Evolutionary conservation across 2,329 filamentous ascomycete genomes (phyloP).

Genomic region (Gyromitra esculenta): DNA sequence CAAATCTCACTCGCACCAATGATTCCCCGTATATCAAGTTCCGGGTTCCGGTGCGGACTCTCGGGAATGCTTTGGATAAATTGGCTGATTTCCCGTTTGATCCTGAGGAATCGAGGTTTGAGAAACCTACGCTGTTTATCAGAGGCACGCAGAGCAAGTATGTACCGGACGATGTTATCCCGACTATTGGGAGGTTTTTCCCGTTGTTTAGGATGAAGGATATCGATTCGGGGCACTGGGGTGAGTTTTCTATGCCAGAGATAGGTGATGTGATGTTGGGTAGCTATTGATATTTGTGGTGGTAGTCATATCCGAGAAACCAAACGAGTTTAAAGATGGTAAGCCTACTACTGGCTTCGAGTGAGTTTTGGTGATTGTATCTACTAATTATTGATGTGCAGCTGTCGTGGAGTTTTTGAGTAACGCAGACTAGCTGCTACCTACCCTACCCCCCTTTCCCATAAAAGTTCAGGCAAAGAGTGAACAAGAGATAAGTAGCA

Average conservation of each 20-base stretch:
- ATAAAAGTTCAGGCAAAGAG: not conserved
- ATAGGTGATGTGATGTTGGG: not conserved
- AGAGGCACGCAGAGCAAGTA: constrained; percentile 80
- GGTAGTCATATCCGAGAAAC: constrained; percentile 81
- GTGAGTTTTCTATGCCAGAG: constrained; percentile 35
- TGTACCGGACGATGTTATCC: constrained; percentile 80
- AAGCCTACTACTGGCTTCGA: constrained; percentile 58
- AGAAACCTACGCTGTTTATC: constrained; percentile 82
- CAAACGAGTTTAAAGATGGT: constrained; percentile 80
- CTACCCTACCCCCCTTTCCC: not conserved
- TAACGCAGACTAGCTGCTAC: constrained; percentile 58
- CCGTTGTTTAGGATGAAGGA: constrained; percentile 78
- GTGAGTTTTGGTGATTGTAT: not conserved
- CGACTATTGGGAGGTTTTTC: constrained; percentile 83
- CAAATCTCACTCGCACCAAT: constrained; percentile 74
- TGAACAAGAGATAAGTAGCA: not conserved
- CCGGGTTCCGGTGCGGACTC: constrained; percentile 77
- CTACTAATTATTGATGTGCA: constrained; percentile 58
- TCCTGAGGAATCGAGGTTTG: constrained; percentile 73
- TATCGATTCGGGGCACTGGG: constrained; percentile 83
- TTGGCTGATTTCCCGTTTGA: constrained; percentile 91
- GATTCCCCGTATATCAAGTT: constrained; percentile 70
- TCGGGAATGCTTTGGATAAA: constrained; percentile 74
- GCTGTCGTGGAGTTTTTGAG: constrained; percentile 72
- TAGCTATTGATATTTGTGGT: constrained; percentile 1